A percentile compares a stretch with the other conserved stretches of the same genome.
Conservation (phyloP, 1,284 basidiomycete genomes). For the Sporisorium iseilematis-ciliati region DNA sequence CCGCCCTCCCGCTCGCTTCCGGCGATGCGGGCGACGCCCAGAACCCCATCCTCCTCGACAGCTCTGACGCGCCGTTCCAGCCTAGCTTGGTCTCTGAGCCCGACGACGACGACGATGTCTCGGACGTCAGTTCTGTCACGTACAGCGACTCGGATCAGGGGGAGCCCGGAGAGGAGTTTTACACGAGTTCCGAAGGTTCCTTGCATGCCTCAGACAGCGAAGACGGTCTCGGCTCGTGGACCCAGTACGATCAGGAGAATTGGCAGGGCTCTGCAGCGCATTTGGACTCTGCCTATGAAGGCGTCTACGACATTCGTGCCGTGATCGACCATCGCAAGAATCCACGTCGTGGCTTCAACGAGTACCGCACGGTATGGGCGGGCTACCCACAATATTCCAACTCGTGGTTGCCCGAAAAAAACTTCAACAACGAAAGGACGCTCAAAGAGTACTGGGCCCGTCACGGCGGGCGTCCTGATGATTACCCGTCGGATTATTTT, state of each 20-base stretch:
- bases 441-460: constrained; percentile 42
- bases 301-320: constrained; percentile 27
- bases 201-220: constrained; percentile 39
- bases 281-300: constrained; percentile 39
- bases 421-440: constrained; percentile 29
- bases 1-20: constrained; percentile 6
- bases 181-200: constrained; percentile 51
- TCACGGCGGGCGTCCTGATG: constrained; percentile 35
- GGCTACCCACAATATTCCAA: constrained; percentile 44
- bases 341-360: constrained; percentile 34
- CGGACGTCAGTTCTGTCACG: constrained; percentile 27
- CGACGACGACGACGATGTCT: constrained; percentile 13
- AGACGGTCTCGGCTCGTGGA: constrained; percentile 34
- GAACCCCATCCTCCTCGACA: constrained; percentile 17
- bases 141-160: constrained; percentile 29
- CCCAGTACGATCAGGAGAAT: constrained; percentile 22
- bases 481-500: constrained; percentile 8
- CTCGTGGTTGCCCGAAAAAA: constrained; percentile 38
- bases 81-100: background rate
- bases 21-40: constrained; percentile 3
- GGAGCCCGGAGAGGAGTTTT: constrained; percentile 15
- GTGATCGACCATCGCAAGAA: constrained; percentile 42
- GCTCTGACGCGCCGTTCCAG: constrained; percentile 10
- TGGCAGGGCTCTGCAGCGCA: constrained; percentile 40
- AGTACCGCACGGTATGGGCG: constrained; percentile 42